These are phyloP conservation scores for Paecilomyces niveus DNA, from an alignment of 2,329 filamentous ascomycete species.

Conservation along the genomic window DNA sequence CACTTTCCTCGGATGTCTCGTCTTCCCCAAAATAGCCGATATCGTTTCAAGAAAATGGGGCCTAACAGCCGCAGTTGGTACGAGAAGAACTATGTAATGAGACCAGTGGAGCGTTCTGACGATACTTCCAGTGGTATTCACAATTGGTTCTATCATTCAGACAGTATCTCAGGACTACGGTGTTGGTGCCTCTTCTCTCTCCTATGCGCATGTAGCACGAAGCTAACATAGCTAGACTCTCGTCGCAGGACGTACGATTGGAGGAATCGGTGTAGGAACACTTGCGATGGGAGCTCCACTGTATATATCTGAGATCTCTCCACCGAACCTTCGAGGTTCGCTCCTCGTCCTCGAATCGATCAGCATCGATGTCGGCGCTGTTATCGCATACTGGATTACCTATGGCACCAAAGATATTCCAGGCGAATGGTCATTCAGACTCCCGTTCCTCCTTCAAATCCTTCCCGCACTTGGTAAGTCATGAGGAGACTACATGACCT, in stretches of 20 bases:
- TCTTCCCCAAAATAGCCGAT: neutral
- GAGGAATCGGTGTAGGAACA: neutral
- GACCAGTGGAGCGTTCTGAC: neutral
- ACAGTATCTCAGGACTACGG: neutral
- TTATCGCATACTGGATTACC: conserved; percentile 37
- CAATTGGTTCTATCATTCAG: neutral
- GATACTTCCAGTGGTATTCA: neutral
- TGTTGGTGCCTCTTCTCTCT: neutral
- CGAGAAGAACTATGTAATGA: neutral
- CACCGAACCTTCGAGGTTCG: conserved; percentile 27
- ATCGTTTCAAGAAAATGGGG: neutral
- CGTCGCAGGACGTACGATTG: neutral
- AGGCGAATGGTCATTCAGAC: conserved; percentile 41
- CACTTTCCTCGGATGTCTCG: neutral
- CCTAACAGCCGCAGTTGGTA: neutral
- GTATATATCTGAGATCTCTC: neutral
- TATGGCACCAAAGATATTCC: conserved; percentile 38
- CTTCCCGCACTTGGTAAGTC: neutral
- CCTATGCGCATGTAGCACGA: too few species aligned
- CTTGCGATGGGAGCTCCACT: neutral
- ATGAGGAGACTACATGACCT: too few species aligned
- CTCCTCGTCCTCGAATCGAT: conserved; percentile 38
- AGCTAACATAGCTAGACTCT: neutral
- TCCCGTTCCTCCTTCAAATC: conserved; percentile 33
- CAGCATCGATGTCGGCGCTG: conserved; percentile 35